Base-by-base conservation (phyloP, 106 monocot genomes). In the Acorus gramineus region DNA sequence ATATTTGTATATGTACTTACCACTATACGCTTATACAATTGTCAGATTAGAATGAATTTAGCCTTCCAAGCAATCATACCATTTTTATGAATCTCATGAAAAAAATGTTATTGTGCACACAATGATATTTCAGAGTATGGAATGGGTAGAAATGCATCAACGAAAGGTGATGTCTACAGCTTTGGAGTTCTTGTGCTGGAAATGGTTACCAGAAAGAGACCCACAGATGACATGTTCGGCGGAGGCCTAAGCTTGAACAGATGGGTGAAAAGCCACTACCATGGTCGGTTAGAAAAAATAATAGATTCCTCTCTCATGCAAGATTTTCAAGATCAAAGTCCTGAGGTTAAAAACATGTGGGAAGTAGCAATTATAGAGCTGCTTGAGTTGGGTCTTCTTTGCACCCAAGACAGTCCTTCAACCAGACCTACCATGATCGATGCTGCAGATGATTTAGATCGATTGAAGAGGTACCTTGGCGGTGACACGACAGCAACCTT, bases 351-450 rank as follows among this genome's bases (percentile, higher is more conserved):
- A 47, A 64, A 71, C 52, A 79, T 75, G 72, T 79, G 63, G 53
- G 72, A 76, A 61, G 61, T 69, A 0, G 79, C 79, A 4, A 78
- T 74, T 47, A 57, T 65, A 4, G 82, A 76, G 71, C 13, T 83
- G 64, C 49, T 83, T 4, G 82, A 82, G 14, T 63, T 82, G 2
- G 74, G 82, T 12, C 64, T 82, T 44, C 67, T 82, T 7, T 82
- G 82, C 67, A 74, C 71, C 0, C 83, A 83, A 47, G 76, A 75
- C 12, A 72, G 48, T 56, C 60, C 75, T 6, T 65, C 75, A 2
- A 51, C 55, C 10, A 69, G 75, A 69, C 79, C 79, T 43, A 77
- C 82, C 49, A 82, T 82, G 83, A 44, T 83, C 55, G 72, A 71
- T 54, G 79, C 75, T 14, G 75, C 74, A 4, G 83, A 80, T 53